Percentiles rank a stretch among this genome's conserved stretches.
Conservation (phyloP, 176 grass and related monocot species). For the Zoysia pacifica region DNA sequence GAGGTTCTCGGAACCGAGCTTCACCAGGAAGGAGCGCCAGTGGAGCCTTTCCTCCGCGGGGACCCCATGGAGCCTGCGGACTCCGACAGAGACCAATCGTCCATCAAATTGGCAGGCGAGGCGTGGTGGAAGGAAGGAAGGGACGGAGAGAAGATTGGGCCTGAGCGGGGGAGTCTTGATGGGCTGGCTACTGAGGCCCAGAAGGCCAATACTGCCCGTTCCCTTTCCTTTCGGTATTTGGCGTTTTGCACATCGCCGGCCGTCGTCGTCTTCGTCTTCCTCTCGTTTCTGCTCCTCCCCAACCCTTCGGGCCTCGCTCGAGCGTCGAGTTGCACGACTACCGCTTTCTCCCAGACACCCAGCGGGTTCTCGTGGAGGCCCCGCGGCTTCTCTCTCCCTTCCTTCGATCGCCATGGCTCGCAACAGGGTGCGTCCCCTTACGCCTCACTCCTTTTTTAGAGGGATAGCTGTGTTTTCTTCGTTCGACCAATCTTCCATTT, state of each 20-base stretch:
- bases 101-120: not conserved
- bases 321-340: not conserved
- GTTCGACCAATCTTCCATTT: not conserved
- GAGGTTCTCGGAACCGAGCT: slow-evolving; percentile 93
- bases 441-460: not conserved
- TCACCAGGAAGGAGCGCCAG: slow-evolving; percentile 93
- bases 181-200: no score
- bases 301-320: not conserved
- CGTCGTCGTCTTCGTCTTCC: not conserved
- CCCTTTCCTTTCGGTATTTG: not conserved
- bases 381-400: no score
- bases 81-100: not conserved
- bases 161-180: no score
- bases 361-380: not conserved
- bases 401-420: slow-evolving; percentile 35
- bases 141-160: not conserved
- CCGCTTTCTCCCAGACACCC: not conserved
- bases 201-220: not conserved
- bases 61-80: slow-evolving; percentile 84
- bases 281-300: not conserved
- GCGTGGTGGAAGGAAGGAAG: not conserved
- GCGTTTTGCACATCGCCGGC: no score
- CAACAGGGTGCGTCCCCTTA: slow-evolving; percentile 38
- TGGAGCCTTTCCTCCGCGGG: slow-evolving; percentile 91
- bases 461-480: not conserved